Evolutionary conservation across 2,329 filamentous ascomycete genomes (phyloP).

Genomic region (Aureobasidium mangrovei): DNA sequence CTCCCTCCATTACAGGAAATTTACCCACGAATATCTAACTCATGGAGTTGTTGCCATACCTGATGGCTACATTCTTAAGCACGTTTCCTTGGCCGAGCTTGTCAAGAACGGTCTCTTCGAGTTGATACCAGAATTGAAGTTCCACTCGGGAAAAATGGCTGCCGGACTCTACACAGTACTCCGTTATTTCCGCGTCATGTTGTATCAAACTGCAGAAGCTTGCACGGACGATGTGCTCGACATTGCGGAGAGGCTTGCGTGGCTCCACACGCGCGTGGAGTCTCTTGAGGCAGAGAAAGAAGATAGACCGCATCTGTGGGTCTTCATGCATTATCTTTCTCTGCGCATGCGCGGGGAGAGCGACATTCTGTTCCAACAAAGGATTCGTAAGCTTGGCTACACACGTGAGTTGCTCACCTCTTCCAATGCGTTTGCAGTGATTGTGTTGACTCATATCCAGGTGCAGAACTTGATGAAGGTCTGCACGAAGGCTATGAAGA

Average conservation of each 20-base stretch:
- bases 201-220: background rate
- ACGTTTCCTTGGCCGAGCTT: background rate
- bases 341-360: background rate
- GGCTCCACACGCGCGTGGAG: background rate
- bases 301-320: background rate
- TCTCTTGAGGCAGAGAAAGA: background rate
- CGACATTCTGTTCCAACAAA: background rate
- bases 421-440: background rate
- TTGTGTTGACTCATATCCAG: background rate
- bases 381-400: background rate
- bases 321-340: background rate
- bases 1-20: background rate
- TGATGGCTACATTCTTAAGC: background rate
- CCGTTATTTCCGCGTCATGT: background rate
- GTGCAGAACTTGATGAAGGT: background rate
- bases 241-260: background rate
- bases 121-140: background rate
- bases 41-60: background rate
- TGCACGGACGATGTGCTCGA: background rate
- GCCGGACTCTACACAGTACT: background rate
- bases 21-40: conserved; percentile 3
- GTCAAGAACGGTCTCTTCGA: background rate
- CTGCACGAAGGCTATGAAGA: background rate
- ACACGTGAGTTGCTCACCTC: background rate
- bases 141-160: background rate